Evolutionary conservation across 305 asterid species (phyloP).

Genomic region (Fraxinus latifolia): DNA sequence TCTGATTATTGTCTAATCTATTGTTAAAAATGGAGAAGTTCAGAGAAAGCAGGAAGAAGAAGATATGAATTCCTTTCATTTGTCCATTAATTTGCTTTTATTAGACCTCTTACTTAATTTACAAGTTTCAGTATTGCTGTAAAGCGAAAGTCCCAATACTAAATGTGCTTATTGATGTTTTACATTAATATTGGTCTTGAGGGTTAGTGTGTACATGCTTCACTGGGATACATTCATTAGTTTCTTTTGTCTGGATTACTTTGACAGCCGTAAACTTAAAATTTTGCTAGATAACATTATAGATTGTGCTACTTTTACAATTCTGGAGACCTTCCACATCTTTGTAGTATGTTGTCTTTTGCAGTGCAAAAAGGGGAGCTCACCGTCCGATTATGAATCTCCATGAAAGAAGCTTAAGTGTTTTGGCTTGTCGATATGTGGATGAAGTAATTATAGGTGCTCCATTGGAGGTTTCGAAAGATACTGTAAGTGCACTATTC

Average conservation of each 20-base stretch:
- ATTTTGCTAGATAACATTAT: not conserved
- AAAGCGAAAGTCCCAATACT: not conserved
- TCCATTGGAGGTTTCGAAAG: slow-evolving; percentile 82
- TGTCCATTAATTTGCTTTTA: not conserved
- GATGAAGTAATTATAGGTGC: slow-evolving; percentile 95
- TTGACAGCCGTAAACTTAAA: slow-evolving; percentile 11
- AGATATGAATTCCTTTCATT: not conserved
- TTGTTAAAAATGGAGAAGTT: not conserved
- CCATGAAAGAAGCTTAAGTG: slow-evolving; percentile 92
- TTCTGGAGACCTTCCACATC: slow-evolving; percentile 14
- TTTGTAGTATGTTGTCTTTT: slow-evolving; percentile 31
- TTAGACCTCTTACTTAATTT: not conserved
- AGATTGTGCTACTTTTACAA: not conserved
- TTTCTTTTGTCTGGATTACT: not conserved
- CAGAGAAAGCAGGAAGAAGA: not conserved
- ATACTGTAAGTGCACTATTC: slow-evolving; percentile 52
- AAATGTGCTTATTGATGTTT: not conserved
- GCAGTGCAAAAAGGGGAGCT: slow-evolving; percentile 75
- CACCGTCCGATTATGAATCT: slow-evolving; percentile 96
- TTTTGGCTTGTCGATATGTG: slow-evolving; percentile 82
- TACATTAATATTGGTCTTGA: not conserved
- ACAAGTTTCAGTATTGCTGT: not conserved
- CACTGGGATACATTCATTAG: not conserved
- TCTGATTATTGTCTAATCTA: not conserved
- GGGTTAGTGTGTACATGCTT: not conserved